Percentiles rank a stretch among this genome's conserved stretches.
These are phyloP conservation scores for Boletellus sp. DNA, from an alignment of 768 basidiomycete species.

Conservation along the genomic window DNA sequence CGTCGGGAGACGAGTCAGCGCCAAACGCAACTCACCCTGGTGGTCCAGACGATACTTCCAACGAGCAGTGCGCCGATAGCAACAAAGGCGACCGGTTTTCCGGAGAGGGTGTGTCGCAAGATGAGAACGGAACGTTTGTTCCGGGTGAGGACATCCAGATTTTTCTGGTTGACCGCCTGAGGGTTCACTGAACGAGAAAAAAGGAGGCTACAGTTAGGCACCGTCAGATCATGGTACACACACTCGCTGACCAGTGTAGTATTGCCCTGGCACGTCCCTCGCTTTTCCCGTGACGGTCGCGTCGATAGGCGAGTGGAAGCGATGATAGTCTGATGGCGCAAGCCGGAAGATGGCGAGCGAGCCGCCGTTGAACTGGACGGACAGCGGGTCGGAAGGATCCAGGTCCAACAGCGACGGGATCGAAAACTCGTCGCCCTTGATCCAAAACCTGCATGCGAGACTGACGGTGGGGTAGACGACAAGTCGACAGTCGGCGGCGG, in stretches of 20 bases:
- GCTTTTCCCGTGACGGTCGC: slow-evolving; percentile 43
- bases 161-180: slow-evolving; percentile 66
- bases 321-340: slow-evolving; percentile 79
- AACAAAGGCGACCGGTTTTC: slow-evolving; percentile 58
- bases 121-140: slow-evolving; percentile 58
- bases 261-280: slow-evolving; percentile 50
- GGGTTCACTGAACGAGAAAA: slow-evolving; percentile 55
- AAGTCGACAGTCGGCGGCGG: slow-evolving; percentile 70
- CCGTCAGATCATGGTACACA: not conserved
- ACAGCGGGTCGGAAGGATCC: slow-evolving; percentile 39
- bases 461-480: slow-evolving; percentile 61
- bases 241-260: slow-evolving; percentile 50
- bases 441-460: slow-evolving; percentile 68
- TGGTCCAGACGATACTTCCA: slow-evolving; percentile 68
- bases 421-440: slow-evolving; percentile 72
- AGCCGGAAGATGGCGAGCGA: slow-evolving; percentile 70
- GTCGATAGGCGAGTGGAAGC: slow-evolving; percentile 71
- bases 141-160: slow-evolving; percentile 62
- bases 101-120: slow-evolving; percentile 44
- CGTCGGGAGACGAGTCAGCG: no score
- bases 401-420: slow-evolving; percentile 55
- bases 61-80: slow-evolving; percentile 82
- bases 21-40: slow-evolving; percentile 12
- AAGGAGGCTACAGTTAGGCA: not conserved
- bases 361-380: slow-evolving; percentile 39